Conservation (phyloP, 1,139 yeast genomes). For the Magnusiomyces magnusii region DNA sequence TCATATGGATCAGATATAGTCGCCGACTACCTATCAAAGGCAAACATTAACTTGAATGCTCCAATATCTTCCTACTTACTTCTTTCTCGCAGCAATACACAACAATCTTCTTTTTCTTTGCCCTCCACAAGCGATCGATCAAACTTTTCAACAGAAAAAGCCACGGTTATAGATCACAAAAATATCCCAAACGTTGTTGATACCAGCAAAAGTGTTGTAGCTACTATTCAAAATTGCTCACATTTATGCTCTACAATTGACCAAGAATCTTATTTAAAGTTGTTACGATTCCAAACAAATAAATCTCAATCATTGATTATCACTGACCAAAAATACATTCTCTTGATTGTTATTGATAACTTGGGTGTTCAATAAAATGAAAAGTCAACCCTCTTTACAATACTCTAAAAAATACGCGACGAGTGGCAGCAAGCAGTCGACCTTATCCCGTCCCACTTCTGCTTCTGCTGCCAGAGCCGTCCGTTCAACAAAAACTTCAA, state of each 20-base stretch:
- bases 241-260: conserved; percentile 1
- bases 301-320: neutral
- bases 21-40: conserved; percentile 1
- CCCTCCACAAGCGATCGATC: neutral
- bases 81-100: neutral
- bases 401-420: neutral
- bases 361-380: neutral
- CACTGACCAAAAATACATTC: conserved; percentile 3
- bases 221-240: neutral
- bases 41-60: conserved; percentile 2
- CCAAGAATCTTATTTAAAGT: neutral
- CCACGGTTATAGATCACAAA: conserved; percentile 2
- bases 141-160: neutral
- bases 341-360: neutral
- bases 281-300: neutral
- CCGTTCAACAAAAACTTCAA: neutral
- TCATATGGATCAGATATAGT: neutral
- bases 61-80: conserved; percentile 1
- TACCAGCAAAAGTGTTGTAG: neutral
- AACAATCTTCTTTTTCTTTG: neutral
- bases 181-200: neutral
- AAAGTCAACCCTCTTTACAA: neutral
- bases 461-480: conserved; percentile 1
- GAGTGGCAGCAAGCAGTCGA: neutral
- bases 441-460: conserved; percentile 1